Conservation (phyloP, 139 green algal species). For the Diplosphaera chodatii region DNA sequence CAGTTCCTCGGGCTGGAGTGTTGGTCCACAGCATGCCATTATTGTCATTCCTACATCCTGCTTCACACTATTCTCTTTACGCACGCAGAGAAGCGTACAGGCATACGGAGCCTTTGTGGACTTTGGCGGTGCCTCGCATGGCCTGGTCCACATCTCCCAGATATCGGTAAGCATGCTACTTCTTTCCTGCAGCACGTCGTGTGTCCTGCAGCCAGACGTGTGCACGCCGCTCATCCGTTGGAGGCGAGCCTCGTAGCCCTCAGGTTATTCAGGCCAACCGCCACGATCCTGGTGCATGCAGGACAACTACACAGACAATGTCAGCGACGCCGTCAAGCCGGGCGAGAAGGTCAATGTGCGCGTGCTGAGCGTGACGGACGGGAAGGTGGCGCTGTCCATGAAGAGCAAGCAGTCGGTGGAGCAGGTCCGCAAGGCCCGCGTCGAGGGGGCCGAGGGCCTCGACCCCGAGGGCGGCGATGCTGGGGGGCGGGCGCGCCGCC, state of each 20-base stretch:
- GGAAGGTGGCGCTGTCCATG: conserved; percentile 45
- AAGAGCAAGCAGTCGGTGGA: conserved; percentile 32
- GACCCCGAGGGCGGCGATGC: background rate
- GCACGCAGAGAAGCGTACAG: conserved; percentile 47
- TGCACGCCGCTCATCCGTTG: background rate
- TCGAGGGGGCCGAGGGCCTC: conserved; percentile 15
- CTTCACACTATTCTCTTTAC: too few species aligned
- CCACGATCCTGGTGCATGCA: too few species aligned
- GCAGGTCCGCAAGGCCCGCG: conserved; percentile 41
- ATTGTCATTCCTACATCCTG: too few species aligned
- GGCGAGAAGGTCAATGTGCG: conserved; percentile 39
- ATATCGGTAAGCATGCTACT: conserved; percentile 39
- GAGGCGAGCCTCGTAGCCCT: too few species aligned
- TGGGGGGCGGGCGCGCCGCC: background rate
- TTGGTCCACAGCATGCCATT: too few species aligned
- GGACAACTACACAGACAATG: conserved; percentile 52
- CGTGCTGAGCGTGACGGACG: conserved; percentile 47
- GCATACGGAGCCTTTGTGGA: conserved; percentile 92
- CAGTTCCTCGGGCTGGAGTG: too few species aligned
- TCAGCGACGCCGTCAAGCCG: conserved; percentile 35
- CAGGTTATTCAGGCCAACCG: too few species aligned
- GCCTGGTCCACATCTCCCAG: conserved; percentile 94
- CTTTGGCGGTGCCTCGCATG: conserved; percentile 74
- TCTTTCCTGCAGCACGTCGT: too few species aligned
- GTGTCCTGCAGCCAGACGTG: too few species aligned